Evolutionary conservation across 225 moss, liverwort and hornwort species (phyloP).

Genomic region (Physcomitrium patens): DNA sequence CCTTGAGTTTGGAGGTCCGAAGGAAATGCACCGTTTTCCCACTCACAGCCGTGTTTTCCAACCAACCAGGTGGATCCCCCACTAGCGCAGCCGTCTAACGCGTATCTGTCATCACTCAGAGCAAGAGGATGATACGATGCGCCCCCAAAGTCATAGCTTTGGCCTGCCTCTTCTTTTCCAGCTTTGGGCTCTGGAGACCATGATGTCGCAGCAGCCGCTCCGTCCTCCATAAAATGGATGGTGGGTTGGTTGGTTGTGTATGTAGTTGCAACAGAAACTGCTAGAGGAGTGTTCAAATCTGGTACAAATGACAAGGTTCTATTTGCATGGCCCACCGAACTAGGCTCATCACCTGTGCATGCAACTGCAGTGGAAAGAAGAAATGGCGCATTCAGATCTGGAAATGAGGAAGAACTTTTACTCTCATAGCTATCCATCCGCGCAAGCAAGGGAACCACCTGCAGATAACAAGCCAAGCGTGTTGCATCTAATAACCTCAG

Average conservation of each 20-base stretch:
- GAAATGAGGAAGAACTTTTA: constrained; percentile 43
- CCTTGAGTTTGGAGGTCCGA: constrained; percentile 38
- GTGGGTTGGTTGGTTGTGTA: constrained; percentile 46
- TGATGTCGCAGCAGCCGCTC: constrained; percentile 38
- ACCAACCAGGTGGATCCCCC: too few relatives aligned
- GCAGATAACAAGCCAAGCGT: constrained; percentile 11
- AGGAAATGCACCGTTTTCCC: constrained; percentile 34
- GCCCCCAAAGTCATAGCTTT: constrained; percentile 31
- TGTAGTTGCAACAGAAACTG: constrained; percentile 11
- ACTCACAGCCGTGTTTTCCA: not conserved
- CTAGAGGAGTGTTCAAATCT: constrained; percentile 49
- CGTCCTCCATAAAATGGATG: constrained; percentile 44
- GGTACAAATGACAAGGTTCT: constrained; percentile 36
- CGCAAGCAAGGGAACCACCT: constrained; percentile 58
- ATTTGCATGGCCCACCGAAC: constrained; percentile 24
- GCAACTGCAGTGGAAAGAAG: constrained; percentile 29
- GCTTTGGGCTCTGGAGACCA: constrained; percentile 41
- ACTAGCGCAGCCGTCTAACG: too few relatives aligned
- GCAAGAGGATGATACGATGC: constrained; percentile 20
- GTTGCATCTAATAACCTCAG: not conserved
- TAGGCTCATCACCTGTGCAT: constrained; percentile 17
- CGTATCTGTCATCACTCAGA: not conserved
- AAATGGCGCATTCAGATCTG: constrained; percentile 50
- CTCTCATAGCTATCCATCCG: constrained; percentile 51
- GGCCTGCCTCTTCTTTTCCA: constrained; percentile 34